Conservation (phyloP, 257 asterid genomes). For the Jacaranda mimosifolia region DNA sequence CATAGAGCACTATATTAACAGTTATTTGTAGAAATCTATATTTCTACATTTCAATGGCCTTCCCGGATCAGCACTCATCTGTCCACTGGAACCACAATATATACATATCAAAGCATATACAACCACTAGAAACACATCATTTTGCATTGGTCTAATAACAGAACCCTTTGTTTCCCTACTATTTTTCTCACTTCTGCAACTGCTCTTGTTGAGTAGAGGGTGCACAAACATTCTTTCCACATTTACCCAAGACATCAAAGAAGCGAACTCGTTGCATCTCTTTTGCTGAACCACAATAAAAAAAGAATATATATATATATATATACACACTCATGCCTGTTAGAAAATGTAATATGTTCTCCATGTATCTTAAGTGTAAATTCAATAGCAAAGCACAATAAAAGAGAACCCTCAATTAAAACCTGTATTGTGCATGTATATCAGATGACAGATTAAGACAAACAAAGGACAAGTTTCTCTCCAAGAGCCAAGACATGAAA, state of each 20-base stretch:
- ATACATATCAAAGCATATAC: conserved; percentile 26
- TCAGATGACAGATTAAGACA: conserved; percentile 4
- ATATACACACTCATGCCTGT: no score
- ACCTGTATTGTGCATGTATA: neutral
- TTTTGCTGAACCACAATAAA: conserved; percentile 50
- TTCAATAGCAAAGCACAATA: conserved; percentile 6
- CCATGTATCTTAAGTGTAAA: neutral
- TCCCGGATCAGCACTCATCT: no score
- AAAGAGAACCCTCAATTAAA: conserved; percentile 1
- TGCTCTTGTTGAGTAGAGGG: neutral
- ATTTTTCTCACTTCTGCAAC: conserved; percentile 26
- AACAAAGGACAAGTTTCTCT: neutral
- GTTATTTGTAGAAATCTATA: neutral
- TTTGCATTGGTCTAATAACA: conserved; percentile 17
- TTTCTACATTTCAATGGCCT: conserved; percentile 9
- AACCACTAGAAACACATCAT: neutral
- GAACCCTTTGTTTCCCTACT: conserved; percentile 2
- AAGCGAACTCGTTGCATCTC: conserved; percentile 65
- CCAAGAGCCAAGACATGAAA: neutral
- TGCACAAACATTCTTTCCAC: no score
- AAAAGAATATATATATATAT: neutral
- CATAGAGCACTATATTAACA: neutral
- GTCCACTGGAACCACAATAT: conserved; percentile 15
- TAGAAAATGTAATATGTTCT: neutral
- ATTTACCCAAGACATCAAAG: conserved; percentile 57